These are phyloP conservation scores for Hypericum androsaemum DNA, from an alignment of 345 rosid genomes.

Conservation along the genomic window DNA sequence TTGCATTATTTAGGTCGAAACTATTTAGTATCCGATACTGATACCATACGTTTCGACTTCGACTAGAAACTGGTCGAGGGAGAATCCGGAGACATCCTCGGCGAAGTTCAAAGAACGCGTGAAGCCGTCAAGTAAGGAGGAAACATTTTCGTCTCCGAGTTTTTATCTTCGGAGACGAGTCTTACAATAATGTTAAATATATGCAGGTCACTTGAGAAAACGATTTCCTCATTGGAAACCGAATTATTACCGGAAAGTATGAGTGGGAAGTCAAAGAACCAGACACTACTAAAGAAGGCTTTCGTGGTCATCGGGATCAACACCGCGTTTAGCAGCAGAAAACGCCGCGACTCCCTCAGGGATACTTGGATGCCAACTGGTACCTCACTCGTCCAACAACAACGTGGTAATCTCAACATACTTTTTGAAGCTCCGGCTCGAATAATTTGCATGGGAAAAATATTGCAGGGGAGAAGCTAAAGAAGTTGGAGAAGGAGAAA, in stretches of 20 bases:
- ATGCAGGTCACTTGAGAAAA: slow-evolving; percentile 55
- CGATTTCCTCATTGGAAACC: slow-evolving; percentile 56
- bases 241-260: slow-evolving; percentile 27
- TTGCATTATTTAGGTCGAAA: not conserved
- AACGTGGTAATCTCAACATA: not conserved
- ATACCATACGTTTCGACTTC: not conserved
- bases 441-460: not conserved
- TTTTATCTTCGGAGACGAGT: not conserved
- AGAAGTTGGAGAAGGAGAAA: slow-evolving; percentile 66
- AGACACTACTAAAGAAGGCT: slow-evolving; percentile 37
- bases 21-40: too few species aligned
- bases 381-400: not conserved
- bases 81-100: slow-evolving; percentile 44
- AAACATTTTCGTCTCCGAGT: not conserved
- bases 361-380: slow-evolving; percentile 82
- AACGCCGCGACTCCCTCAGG: slow-evolving; percentile 67
- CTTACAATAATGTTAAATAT: not conserved
- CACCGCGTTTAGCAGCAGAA: slow-evolving; percentile 86
- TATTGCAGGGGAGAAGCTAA: slow-evolving; percentile 49
- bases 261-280: slow-evolving; percentile 27
- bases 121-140: slow-evolving; percentile 49
- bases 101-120: slow-evolving; percentile 61
- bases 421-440: not conserved
- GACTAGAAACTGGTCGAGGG: slow-evolving; percentile 51
- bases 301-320: slow-evolving; percentile 81